Evolutionary conservation across 192 early-diverging fungal species (phyloP).

Genomic region (Radiomyces spectabilis): DNA sequence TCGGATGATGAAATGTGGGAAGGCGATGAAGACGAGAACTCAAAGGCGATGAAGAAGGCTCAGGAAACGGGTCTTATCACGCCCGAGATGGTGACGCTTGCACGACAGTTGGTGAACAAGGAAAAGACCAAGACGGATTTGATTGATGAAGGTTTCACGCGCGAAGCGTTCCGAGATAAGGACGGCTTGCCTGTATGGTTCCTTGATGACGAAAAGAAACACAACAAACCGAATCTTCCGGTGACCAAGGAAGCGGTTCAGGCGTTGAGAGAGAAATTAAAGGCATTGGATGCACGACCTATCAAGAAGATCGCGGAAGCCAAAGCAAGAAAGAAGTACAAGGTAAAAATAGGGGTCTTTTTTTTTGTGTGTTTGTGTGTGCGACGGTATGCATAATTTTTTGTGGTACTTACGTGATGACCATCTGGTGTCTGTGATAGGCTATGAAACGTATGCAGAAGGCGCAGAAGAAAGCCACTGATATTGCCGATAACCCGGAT

Average conservation of each 20-base stretch:
- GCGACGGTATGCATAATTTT: no score
- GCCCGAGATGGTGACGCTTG: slow-evolving; percentile 85
- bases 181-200: slow-evolving; percentile 90
- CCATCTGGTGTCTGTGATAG: no score
- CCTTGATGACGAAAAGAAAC: slow-evolving; percentile 80
- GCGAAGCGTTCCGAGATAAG: slow-evolving; percentile 82
- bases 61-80: slow-evolving; percentile 69
- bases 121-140: slow-evolving; percentile 71
- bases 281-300: slow-evolving; percentile 90
- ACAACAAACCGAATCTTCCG: slow-evolving; percentile 85
- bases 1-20: slow-evolving; percentile 49
- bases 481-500: slow-evolving; percentile 79
- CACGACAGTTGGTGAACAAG: slow-evolving; percentile 73
- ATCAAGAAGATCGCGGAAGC: slow-evolving; percentile 99
- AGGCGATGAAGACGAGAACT: slow-evolving; percentile 54
- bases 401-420: no score
- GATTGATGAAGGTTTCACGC: slow-evolving; percentile 90
- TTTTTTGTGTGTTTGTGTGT: not conserved
- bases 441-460: slow-evolving; percentile 68
- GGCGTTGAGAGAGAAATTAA: slow-evolving; percentile 72
- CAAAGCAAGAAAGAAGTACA: slow-evolving; percentile 92
- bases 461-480: slow-evolving; percentile 83
- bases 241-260: slow-evolving; percentile 96
- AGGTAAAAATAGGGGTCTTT: slow-evolving; percentile 17
- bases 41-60: slow-evolving; percentile 37